These are phyloP conservation scores for Nicotiana benthamiana DNA, from an alignment of 257 asterid genomes.

Conservation along the genomic window DNA sequence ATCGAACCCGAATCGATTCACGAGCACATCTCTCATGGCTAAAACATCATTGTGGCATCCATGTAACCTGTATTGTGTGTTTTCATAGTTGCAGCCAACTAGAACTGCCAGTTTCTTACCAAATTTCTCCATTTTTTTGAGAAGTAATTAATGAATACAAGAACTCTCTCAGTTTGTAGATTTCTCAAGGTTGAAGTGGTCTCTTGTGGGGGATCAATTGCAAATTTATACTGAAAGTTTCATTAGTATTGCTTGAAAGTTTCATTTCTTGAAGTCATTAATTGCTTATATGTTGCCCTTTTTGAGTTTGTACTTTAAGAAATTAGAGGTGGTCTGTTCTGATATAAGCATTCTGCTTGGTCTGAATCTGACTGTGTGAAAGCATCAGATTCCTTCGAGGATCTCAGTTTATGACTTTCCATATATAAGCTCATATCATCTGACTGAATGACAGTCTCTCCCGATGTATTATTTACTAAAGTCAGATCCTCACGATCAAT, in stretches of 20 bases:
- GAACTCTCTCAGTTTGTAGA: not conserved
- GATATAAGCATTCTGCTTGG: slow-evolving; percentile 46
- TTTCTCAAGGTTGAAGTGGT: not conserved
- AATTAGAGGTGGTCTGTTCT: slow-evolving; percentile 22
- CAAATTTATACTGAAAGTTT: not conserved
- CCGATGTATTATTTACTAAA: too few species aligned
- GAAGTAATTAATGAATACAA: not conserved
- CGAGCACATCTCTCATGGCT: slow-evolving; percentile 47
- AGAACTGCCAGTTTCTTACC: slow-evolving; percentile 60
- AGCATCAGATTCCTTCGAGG: slow-evolving; percentile 39
- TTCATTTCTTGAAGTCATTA: slow-evolving; percentile 1
- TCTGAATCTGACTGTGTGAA: slow-evolving; percentile 39
- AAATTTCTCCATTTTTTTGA: slow-evolving; percentile 34
- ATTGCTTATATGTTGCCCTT: not conserved
- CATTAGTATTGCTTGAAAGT: not conserved
- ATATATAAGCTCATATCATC: slow-evolving; percentile 55
- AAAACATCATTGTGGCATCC: slow-evolving; percentile 76
- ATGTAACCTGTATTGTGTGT: slow-evolving; percentile 47
- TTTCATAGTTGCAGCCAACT: slow-evolving; percentile 80
- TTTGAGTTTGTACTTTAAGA: not conserved
- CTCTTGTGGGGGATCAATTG: not conserved
- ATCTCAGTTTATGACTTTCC: slow-evolving; percentile 51
- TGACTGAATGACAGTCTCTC: slow-evolving; percentile 24
- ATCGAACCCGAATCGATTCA: slow-evolving; percentile 46
- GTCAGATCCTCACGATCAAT: too few species aligned